Percentiles rank a stretch among this genome's conserved stretches.
phyloP scores from a whole-genome alignment of 2,329 filamentous ascomycete genomes.

The Dryadomyces sulphureus region DNA sequence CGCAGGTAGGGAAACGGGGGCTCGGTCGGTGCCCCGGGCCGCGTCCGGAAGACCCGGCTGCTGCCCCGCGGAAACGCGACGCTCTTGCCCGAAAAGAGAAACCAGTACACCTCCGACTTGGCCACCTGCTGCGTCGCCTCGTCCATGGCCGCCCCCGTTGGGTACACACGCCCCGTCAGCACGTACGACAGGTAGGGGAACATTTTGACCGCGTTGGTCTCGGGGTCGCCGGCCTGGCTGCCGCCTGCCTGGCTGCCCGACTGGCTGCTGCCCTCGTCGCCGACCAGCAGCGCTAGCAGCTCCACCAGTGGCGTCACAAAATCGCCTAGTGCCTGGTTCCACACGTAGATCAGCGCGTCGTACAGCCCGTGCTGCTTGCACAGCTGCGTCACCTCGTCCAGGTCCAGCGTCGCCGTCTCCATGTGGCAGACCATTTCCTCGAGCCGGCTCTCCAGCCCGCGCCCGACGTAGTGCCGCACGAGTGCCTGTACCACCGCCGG shows the following conservation, averaged over 20 bases:
- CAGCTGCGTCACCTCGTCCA: slow-evolving; percentile 79
- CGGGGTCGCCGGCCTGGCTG: slow-evolving; percentile 41
- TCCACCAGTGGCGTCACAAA: slow-evolving; percentile 86
- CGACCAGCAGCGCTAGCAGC: slow-evolving; percentile 54
- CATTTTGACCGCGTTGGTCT: slow-evolving; percentile 69
- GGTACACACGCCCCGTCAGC: slow-evolving; percentile 81
- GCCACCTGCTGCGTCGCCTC: slow-evolving; percentile 60
- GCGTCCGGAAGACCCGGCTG: slow-evolving; percentile 45
- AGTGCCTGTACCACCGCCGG: slow-evolving; percentile 75
- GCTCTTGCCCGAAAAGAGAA: slow-evolving; percentile 75
- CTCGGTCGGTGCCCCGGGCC: slow-evolving; percentile 36
- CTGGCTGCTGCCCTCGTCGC: slow-evolving; percentile 36
- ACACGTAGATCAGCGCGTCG: slow-evolving; percentile 91
- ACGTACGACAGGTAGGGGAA: slow-evolving; percentile 91
- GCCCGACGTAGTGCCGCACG: slow-evolving; percentile 64
- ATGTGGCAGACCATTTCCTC: slow-evolving; percentile 94
- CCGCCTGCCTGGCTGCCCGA: slow-evolving; percentile 28
- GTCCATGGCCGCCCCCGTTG: slow-evolving; percentile 61
- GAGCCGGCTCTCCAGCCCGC: slow-evolving; percentile 60
- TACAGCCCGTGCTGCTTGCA: slow-evolving; percentile 89
- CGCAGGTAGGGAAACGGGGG: slow-evolving; percentile 76
- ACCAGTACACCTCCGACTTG: slow-evolving; percentile 83
- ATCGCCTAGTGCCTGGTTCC: slow-evolving; percentile 81
- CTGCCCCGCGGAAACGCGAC: slow-evolving; percentile 59
- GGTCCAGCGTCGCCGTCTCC: slow-evolving; percentile 78